These are phyloP conservation scores for Tricholoma furcatifolium DNA, from an alignment of 768 basidiomycete species.

Conservation along the genomic window DNA sequence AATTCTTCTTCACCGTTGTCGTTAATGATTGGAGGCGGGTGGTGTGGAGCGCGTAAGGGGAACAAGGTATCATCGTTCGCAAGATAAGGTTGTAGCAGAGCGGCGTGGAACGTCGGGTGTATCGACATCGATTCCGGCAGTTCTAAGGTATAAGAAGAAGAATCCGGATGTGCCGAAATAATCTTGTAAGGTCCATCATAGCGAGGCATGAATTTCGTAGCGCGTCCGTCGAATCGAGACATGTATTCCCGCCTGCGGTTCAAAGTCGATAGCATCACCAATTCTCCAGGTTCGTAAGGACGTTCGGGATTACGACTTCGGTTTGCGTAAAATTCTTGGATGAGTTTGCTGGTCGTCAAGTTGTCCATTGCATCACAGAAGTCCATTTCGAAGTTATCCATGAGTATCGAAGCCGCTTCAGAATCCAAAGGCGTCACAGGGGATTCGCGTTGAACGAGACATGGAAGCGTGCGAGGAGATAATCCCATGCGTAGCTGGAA, in stretches of 20 bases:
- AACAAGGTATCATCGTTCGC: constrained; percentile 30
- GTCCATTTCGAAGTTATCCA: too few species aligned
- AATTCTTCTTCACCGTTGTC: too few species aligned
- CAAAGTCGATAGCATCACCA: constrained; percentile 31
- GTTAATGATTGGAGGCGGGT: constrained; percentile 20
- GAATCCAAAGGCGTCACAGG: neutral
- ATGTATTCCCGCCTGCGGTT: constrained; percentile 28
- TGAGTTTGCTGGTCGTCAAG: too few species aligned
- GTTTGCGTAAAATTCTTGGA: too few species aligned
- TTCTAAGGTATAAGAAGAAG: constrained; percentile 28
- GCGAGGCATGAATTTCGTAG: constrained; percentile 42
- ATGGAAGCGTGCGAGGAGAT: constrained; percentile 25
- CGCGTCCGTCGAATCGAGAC: constrained; percentile 23
- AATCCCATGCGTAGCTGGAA: constrained; percentile 28
- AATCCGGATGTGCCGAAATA: constrained; percentile 5
- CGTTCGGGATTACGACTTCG: too few species aligned
- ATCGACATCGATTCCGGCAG: constrained; percentile 16
- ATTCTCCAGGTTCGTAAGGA: constrained; percentile 9
- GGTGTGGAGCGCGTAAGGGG: constrained; percentile 24
- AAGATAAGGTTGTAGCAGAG: constrained; percentile 22
- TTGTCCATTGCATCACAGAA: too few species aligned
- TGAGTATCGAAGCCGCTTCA: neutral
- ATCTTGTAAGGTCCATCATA: constrained; percentile 31
- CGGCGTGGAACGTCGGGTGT: constrained; percentile 34
- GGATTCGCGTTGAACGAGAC: constrained; percentile 7